phyloP scores from a whole-genome alignment of 2,329 filamentous ascomycete genomes.

The Talaromyces rugulosus region DNA sequence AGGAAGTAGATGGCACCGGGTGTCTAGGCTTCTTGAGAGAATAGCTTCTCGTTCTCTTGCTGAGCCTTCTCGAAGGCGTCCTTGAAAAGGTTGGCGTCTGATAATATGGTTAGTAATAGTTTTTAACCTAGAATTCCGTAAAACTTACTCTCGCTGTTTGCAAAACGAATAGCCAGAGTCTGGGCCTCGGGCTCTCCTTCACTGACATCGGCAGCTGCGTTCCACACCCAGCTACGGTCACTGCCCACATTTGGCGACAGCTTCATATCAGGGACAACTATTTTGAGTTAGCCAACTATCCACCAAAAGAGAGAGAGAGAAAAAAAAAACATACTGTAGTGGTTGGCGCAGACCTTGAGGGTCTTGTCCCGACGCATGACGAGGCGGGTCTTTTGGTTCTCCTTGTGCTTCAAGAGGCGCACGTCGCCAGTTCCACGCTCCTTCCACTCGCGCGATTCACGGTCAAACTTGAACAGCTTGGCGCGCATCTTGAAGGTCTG shows the following conservation, averaged over 20 bases:
- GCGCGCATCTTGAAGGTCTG: conserved; percentile 99
- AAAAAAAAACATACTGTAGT: conserved; percentile 72
- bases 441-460: conserved; percentile 93
- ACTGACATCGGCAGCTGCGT: conserved; percentile 92
- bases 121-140: too few relatives aligned
- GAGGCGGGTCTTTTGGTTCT: conserved; percentile 94
- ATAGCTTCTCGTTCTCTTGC: conserved; percentile 88
- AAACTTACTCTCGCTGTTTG: conserved; percentile 88
- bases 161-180: conserved; percentile 94
- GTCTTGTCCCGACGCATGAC: conserved; percentile 99
- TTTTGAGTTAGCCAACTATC: not conserved
- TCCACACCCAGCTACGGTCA: conserved; percentile 99
- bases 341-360: conserved; percentile 99
- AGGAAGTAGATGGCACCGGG: not conserved
- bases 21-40: conserved; percentile 53
- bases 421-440: conserved; percentile 97
- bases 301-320: not conserved
- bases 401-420: conserved; percentile 94
- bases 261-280: conserved; percentile 98
- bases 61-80: conserved; percentile 96
- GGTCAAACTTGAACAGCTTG: conserved; percentile 98
- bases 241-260: conserved; percentile 96
- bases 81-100: conserved; percentile 96
- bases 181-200: conserved; percentile 96
- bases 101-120: not conserved